Evolutionary conservation across 2,329 filamentous ascomycete genomes (phyloP), one percentile per base, ranked within the genome.

Genomic region (Dryadomyces quercus-mongolicae): DNA sequence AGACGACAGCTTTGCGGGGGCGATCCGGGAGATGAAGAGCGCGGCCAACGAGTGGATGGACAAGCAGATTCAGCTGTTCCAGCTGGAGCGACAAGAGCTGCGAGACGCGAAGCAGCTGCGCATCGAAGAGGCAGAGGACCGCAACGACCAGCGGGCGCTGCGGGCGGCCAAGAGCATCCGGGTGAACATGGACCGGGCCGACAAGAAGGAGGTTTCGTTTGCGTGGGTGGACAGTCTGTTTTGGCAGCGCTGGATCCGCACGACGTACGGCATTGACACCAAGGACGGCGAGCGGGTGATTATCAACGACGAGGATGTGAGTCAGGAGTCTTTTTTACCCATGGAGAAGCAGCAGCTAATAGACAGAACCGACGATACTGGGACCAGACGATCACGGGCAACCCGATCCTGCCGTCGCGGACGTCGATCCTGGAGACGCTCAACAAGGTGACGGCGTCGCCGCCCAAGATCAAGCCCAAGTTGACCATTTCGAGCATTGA

Each of bases 21-120:
- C 88, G 25, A 86, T 88, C 67, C 83, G 86, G 38, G 94, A 98
- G 70, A 83, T 98, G 71, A 97, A 97, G 78, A 92, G 86, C 60
- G 93, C 93, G 1, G 93, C 93, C 9, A 79, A 91, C 57, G 93
- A 97, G 68, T 98, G 93, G 91, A 95, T 97, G 80, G 92, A 97
- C 68, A 93, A 94, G 71, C 88, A 96, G 69, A 86, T 88, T 18
- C 84, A 92, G 61, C 78, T 89, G 43, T 96, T 95, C 75, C 88
- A 95, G 67, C 81, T 94, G 16, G 92, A 97, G 70, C 79, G 92
- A 55, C 89, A 96, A 71, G 93, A 95, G 68, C 77, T 96, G 50
- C 85, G 93, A 52, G 91, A 97, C 68, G 84, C 90, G 5, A 98
- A 98, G 74, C 90, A 97, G 67, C 76, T 96, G 59, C 84, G 92